phyloP scores from a whole-genome alignment of 2,329 filamentous ascomycete genomes.

The Phoma sp. region DNA sequence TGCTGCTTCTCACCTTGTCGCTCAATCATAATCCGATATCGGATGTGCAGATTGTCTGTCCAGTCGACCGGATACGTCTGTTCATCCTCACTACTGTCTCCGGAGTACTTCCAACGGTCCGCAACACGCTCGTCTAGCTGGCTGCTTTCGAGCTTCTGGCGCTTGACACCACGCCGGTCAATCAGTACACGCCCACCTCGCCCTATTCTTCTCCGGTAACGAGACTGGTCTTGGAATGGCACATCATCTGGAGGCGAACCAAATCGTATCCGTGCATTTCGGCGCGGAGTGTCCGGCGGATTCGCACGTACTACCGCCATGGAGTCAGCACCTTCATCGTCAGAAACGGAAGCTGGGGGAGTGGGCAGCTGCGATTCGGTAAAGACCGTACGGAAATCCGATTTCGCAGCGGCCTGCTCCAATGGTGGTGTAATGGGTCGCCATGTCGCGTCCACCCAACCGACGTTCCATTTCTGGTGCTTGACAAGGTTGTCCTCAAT shows the following conservation, averaged over 20 bases:
- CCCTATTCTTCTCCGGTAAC: slow-evolving; percentile 83
- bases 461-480: slow-evolving; percentile 89
- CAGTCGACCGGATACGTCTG: slow-evolving; percentile 78
- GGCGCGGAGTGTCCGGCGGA: slow-evolving; percentile 29
- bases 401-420: slow-evolving; percentile 54
- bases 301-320: slow-evolving; percentile 47
- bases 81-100: slow-evolving; percentile 80
- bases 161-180: slow-evolving; percentile 75
- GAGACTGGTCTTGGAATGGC: slow-evolving; percentile 57
- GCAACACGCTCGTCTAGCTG: slow-evolving; percentile 42
- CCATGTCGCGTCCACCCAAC: slow-evolving; percentile 86
- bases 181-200: slow-evolving; percentile 86
- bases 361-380: slow-evolving; percentile 52
- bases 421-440: slow-evolving; percentile 81
- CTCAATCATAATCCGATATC: slow-evolving; percentile 60
- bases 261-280: slow-evolving; percentile 45
- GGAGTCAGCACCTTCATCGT: slow-evolving; percentile 49
- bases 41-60: slow-evolving; percentile 63
- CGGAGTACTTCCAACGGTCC: slow-evolving; percentile 78
- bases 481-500: slow-evolving; percentile 87
- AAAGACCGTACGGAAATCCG: slow-evolving; percentile 49
- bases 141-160: slow-evolving; percentile 45
- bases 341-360: slow-evolving; percentile 55
- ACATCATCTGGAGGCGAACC: slow-evolving; percentile 49
- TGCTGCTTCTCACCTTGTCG: slow-evolving; percentile 50